Base-by-base conservation (phyloP, 495 filamentous ascomycete genomes). In the Lasiosphaeria miniovina region DNA sequence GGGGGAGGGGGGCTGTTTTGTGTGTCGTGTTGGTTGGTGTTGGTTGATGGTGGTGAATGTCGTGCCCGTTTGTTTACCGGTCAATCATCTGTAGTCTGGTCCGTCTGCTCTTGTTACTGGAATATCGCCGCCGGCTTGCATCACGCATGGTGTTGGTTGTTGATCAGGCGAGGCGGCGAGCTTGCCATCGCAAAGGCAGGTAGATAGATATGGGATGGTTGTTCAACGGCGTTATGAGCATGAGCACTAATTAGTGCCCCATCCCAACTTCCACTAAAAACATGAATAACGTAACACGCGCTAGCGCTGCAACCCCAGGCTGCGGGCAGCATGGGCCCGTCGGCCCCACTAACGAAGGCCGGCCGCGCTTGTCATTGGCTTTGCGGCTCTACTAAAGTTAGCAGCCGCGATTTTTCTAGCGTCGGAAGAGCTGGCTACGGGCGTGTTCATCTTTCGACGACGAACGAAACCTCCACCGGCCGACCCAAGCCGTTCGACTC, bases 61-160 rank as follows among this genome's bases (percentile, higher is more conserved):
- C 24, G 24, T 12, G 58, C 36, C 6, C 5, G n/a, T 54, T 45
- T 32, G 36, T 24, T 57, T 71, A 69, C 64, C 63, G 64, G 55
- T 72, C 66, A 49, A 72, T 61, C 68, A 74, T 73, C 60, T 62
- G 62, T 2, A 24, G 24, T 24, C 24, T 24, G 36, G 60, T 48
- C 33, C 32, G 11, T n/a, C 10, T n/a, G 24, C 14, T 24, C 32
- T 3, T 36, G 7, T 52, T 36, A 14, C 4, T 54, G 38, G 36
- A 36, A 52, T 50, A 24, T 53, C 33, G 49, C 36, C 32, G 54
- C 49, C 35, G 50, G 54, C 4, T 24, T 24, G 24, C 24, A 24
- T 24, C 24, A 24, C 24, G 24, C 24, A 24, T 24, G 24, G 24
- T 24, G 24, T 24, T 24, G 24, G 24, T 24, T 24, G 24, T 24